Conservation (phyloP, 495 filamentous ascomycete species). For the Hyaloscypha hepaticicola region DNA sequence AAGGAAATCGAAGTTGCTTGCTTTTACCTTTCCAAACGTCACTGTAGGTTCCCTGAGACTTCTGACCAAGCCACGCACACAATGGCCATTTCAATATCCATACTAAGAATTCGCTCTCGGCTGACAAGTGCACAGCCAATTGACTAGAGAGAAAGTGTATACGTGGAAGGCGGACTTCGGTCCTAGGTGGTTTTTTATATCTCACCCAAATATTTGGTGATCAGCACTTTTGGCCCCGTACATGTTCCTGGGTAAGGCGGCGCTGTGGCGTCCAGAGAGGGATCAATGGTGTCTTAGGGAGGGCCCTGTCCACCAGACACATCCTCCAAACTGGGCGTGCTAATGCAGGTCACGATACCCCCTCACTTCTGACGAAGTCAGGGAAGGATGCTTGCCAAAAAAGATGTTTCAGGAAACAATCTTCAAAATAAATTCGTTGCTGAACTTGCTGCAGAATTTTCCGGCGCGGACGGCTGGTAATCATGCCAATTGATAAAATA, state of each 20-base stretch:
- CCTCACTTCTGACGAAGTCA: conserved; percentile 7
- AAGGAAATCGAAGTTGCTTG: background rate
- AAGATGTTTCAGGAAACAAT: conserved; percentile 24
- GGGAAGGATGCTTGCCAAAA: conserved; percentile 23
- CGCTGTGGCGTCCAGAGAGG: conserved; percentile 10
- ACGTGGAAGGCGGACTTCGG: background rate
- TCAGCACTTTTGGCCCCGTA: background rate
- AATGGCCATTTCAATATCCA: background rate
- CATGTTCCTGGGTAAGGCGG: background rate
- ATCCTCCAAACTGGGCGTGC: background rate
- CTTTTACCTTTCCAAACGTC: background rate
- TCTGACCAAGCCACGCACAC: conserved; percentile 27
- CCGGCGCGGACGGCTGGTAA: background rate
- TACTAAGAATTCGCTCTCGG: background rate
- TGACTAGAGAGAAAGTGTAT: background rate
- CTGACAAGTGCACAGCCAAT: conserved; percentile 13
- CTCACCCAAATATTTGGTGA: background rate
- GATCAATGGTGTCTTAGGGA: conserved; percentile 9
- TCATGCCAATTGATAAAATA: conserved; percentile 3
- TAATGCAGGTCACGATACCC: conserved; percentile 25
- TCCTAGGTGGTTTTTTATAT: background rate
- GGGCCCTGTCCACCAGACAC: conserved; percentile 1
- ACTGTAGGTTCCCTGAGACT: background rate
- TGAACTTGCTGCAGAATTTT: background rate
- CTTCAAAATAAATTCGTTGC: conserved; percentile 17